Conservation (phyloP, 208 protist genomes). For the Phytomonas serpens region DNA sequence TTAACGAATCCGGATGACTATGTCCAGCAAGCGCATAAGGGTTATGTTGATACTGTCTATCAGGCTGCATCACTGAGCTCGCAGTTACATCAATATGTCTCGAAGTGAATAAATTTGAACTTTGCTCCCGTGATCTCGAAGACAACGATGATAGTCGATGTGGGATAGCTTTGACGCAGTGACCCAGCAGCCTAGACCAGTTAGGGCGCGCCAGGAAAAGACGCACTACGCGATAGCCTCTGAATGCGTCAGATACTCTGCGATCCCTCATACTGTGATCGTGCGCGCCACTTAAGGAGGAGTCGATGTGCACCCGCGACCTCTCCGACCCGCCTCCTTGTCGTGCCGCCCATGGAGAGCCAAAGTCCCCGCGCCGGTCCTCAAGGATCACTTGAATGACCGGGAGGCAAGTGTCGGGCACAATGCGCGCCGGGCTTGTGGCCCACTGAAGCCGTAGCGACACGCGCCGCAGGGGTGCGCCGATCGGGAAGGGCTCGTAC, state of each 20-base stretch:
- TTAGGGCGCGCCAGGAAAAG: slow-evolving; percentile 42
- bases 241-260: slow-evolving; percentile 11
- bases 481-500: slow-evolving; percentile 30
- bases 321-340: neutral
- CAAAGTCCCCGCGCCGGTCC: slow-evolving; percentile 12
- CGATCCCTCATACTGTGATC: no score
- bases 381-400: slow-evolving; percentile 39
- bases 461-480: slow-evolving; percentile 27
- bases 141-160: no score
- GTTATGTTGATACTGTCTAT: neutral
- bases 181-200: slow-evolving; percentile 28
- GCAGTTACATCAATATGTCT: no score
- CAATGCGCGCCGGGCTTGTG: slow-evolving; percentile 33
- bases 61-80: neutral
- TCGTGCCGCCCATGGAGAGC: neutral
- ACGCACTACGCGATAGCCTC: slow-evolving; percentile 28
- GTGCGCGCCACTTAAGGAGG: neutral
- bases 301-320: neutral
- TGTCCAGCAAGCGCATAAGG: no score
- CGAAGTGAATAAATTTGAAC: no score
- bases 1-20: neutral
- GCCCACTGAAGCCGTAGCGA: slow-evolving; percentile 53
- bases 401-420: slow-evolving; percentile 29
- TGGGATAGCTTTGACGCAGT: slow-evolving; percentile 14
- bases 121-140: no score